A percentile compares a stretch with the other conserved stretches of the same genome.
Evolutionary conservation across 164 flowering plant genomes (phyloP).

Genomic region (Brasenia schreberi): DNA sequence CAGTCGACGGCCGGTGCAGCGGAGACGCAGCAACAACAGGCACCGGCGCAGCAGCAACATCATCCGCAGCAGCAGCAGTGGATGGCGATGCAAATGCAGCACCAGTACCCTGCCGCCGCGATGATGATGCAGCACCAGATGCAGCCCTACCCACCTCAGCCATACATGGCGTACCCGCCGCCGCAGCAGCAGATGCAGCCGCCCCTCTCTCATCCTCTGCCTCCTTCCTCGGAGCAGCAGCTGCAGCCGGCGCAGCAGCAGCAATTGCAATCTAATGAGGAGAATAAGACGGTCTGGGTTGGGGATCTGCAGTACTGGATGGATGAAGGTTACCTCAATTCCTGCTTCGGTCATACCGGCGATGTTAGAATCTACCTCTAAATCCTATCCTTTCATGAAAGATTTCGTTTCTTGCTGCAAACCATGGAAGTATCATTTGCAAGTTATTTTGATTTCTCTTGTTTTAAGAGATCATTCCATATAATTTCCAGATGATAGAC

Average conservation of each 20-base stretch:
- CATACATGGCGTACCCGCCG: conserved; percentile 37
- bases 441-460: no score
- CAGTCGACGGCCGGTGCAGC: conserved; percentile 33
- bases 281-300: conserved; percentile 77
- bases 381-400: not conserved
- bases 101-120: conserved; percentile 45
- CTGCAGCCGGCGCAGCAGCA: conserved; percentile 20
- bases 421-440: no score
- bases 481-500: no score
- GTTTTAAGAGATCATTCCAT: no score
- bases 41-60: conserved; percentile 11
- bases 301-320: conserved; percentile 88
- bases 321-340: conserved; percentile 78
- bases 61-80: conserved; percentile 21
- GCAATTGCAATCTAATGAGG: conserved; percentile 19
- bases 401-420: no score
- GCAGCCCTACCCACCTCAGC: conserved; percentile 31
- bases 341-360: conserved; percentile 54
- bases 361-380: conserved; percentile 30
- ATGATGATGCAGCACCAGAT: conserved; percentile 67
- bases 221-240: conserved; percentile 21
- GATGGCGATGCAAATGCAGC: conserved; percentile 51
- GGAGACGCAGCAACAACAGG: conserved; percentile 1
- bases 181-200: conserved; percentile 20
- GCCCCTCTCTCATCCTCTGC: conserved; percentile 15